These are phyloP conservation scores for Neurospora africana DNA, from an alignment of 495 filamentous ascomycete genomes.

Conservation along the genomic window DNA sequence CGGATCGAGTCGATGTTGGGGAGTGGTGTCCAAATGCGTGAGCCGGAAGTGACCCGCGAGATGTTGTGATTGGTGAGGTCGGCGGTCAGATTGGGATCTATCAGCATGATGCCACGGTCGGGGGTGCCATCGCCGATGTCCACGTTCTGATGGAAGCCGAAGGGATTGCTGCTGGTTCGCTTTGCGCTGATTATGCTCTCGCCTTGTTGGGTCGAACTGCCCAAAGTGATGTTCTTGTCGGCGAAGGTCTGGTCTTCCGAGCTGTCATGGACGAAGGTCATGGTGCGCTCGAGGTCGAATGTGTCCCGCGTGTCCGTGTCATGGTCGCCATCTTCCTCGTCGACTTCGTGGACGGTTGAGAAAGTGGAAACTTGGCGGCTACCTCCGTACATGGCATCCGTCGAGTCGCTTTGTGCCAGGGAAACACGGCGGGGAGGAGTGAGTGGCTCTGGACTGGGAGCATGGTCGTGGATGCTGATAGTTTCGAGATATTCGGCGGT, in stretches of 20 bases:
- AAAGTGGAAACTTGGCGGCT: neutral
- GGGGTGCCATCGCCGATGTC: neutral
- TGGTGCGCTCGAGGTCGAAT: neutral
- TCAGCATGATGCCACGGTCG: neutral
- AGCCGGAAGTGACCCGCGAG: neutral
- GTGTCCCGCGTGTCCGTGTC: neutral
- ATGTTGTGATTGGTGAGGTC: neutral
- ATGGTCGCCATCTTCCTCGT: neutral
- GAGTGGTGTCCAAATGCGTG: neutral
- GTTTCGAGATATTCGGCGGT: neutral
- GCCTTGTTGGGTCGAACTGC: neutral
- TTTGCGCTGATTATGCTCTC: neutral
- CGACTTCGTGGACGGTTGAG: neutral
- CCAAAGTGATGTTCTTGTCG: neutral
- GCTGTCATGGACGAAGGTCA: neutral
- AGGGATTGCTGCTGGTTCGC: neutral
- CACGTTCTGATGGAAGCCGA: neutral
- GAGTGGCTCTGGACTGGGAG: neutral
- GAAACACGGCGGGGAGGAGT: neutral
- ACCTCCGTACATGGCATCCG: neutral
- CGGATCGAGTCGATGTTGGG: conserved; percentile 8
- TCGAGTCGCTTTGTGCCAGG: neutral
- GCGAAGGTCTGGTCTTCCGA: neutral
- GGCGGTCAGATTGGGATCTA: neutral
- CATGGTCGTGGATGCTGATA: neutral